Base-by-base conservation (phyloP, 2,329 filamentous ascomycete species). In the Madurella fahalii region DNA sequence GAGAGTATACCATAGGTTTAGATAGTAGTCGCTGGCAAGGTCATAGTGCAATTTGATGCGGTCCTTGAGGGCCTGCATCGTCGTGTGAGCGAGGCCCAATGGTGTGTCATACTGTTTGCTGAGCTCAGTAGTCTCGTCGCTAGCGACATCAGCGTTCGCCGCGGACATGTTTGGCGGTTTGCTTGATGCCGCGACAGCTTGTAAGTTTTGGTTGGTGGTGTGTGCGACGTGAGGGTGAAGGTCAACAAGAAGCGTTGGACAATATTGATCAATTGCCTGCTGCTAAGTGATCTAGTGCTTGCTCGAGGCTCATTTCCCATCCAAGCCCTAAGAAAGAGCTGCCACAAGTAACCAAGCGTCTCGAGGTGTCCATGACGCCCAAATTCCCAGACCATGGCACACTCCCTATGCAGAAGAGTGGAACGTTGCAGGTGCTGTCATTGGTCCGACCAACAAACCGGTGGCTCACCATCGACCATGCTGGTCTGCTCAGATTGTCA, bases 11-110 rank as follows among this genome's bases (percentile, higher is more conserved):
- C 81, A 84, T 17, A 84, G 71, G 34, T 75, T 81, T 58, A 83
- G 74, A 61, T 85, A 84, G 65, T 84, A 83, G 62, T 84, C 80
- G 50, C 79, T 82, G 25, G 80, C 78, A 15, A 84, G 72, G 58
- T 84, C 80, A 60, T 85, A 84, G 64, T 84, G 82, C 56, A 76
- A 73, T 70, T 80, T 81, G 65, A 83, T 82, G 52, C 80, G 73
- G 56, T 78, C 78, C 65, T 83, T 83, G 58, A 83, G 69, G 12
- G 74, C 72, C 60, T 75, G 72, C 70, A 76, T 72, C 4, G 74
- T 76, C 11, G 72, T 72, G 64, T 77, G 74, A 32, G 70, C 71
- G 31, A 77, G 64, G 15, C 74, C 74, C 25, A 77, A 61, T 4
- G 72, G 74, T 39, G 74, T 76, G 44, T 76, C 74, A 67, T 77